Evolutionary conservation across 1,284 basidiomycete species (phyloP).

Genomic region (Trametes pubescens): DNA sequence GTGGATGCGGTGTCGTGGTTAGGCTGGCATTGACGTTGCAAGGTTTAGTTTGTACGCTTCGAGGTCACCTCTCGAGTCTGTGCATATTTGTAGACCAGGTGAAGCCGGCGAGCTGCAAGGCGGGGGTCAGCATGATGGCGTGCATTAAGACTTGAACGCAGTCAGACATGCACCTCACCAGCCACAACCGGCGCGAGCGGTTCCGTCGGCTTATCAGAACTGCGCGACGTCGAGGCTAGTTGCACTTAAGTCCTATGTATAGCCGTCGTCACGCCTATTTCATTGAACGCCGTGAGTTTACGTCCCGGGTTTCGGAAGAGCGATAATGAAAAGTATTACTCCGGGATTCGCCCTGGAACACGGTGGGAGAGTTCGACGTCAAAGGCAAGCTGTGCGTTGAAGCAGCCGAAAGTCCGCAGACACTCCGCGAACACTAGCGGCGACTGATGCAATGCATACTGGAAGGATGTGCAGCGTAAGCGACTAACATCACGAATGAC

Average conservation of each 20-base stretch:
- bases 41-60: no score
- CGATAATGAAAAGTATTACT: neutral
- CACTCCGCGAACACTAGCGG: neutral
- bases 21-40: neutral
- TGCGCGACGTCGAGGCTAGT: neutral
- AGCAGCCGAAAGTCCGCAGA: neutral
- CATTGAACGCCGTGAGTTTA: slow-evolving; percentile 4
- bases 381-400: neutral
- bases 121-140: neutral
- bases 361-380: neutral
- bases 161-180: neutral
- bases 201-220: neutral
- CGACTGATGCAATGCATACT: neutral
- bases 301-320: neutral
- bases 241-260: neutral
- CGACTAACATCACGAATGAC: no score
- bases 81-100: neutral
- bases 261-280: neutral
- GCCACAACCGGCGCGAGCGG: neutral
- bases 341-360: neutral
- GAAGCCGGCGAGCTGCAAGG: neutral
- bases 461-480: no score
- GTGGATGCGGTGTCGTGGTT: neutral
- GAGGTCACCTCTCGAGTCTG: neutral
- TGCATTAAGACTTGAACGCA: neutral